Evolutionary conservation across 495 filamentous ascomycete species (phyloP), one percentile per base, ranked within the genome.

Genomic region (Pseudoneurospora amorphoporcata): DNA sequence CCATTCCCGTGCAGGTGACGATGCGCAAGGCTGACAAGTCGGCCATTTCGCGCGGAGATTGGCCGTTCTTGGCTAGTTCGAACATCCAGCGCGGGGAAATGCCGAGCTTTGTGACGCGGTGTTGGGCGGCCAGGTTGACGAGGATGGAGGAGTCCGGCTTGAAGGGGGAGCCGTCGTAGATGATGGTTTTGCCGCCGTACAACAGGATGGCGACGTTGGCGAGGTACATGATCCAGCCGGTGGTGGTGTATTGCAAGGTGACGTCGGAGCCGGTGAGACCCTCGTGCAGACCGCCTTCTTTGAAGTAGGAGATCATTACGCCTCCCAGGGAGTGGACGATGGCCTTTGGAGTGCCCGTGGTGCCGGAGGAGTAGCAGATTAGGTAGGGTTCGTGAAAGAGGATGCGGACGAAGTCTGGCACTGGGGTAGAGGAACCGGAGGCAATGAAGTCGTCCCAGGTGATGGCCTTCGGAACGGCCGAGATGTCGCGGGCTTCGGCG

Each of bases 181-280:
- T 78, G 65, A 95, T 77, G 9, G 87, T 79, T 39, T 87, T 83
- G 0, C 83, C 83, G 8, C 92, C 91, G 35, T 80, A 76, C 0
- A 90, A 76, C 16, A 93, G 81, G 3, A 81, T 79, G 39, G 81
- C 80, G 19, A 91, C 80, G 68, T 83, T 84, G 23, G 85, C 78
- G 39, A 92, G 79, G 79, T 94, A 94, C 92, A 95, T 95, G 76
- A 95, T 94, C 92, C 92, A 95, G 7, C 92, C 92, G 0, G 90
- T 92, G 58, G 87, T 89, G 17, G 86, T 88, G 74, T 87, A 89
- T 81, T 92, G 87, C 71, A 86, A 74, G 14, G 82, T 79, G 19
- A 90, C 86, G 40, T 76, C 86, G 10, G 86, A 79, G 0, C 85
- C 74, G 1, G 78, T 79, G 9, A 85, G 73, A 37, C 88, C 86